A percentile compares a stretch with the other conserved stretches of the same genome.
Evolutionary conservation across 805 yeast genomes (phyloP).

Genomic region (Monosporozyma siamensis): DNA sequence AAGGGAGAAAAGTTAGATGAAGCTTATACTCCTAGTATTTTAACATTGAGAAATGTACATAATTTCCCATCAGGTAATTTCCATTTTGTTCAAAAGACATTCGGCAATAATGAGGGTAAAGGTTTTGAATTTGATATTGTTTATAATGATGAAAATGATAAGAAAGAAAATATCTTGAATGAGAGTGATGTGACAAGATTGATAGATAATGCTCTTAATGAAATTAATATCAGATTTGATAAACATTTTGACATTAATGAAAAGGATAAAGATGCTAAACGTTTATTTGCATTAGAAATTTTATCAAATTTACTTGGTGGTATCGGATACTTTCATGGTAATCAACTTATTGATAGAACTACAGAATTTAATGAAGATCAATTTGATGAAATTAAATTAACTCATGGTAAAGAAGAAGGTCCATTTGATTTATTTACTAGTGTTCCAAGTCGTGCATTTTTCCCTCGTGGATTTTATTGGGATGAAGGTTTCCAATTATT

Average conservation of each 20-base stretch:
- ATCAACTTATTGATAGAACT: constrained; percentile 66
- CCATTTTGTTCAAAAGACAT: constrained; percentile 71
- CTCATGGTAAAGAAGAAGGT: constrained; percentile 54
- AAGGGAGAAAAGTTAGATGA: constrained; percentile 17
- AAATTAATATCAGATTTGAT: constrained; percentile 38
- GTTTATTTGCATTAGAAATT: constrained; percentile 62
- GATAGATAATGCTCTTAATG: constrained; percentile 16
- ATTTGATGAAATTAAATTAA: constrained; percentile 43
- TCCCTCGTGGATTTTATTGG: constrained; percentile 97
- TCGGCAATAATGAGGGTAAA: constrained; percentile 40
- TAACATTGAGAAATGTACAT: constrained; percentile 49
- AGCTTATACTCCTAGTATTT: constrained; percentile 34
- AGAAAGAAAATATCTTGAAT: constrained; percentile 33
- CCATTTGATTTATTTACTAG: constrained; percentile 70
- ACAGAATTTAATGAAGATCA: constrained; percentile 62
- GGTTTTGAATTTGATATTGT: constrained; percentile 63
- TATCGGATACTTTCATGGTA: constrained; percentile 79
- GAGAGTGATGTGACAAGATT: constrained; percentile 15
- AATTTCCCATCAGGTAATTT: constrained; percentile 57
- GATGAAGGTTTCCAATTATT: constrained; percentile 94
- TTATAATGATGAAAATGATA: constrained; percentile 38
- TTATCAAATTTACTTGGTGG: constrained; percentile 85
- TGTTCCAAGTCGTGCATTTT: constrained; percentile 88
- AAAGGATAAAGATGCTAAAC: constrained; percentile 31
- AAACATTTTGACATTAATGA: constrained; percentile 38